These are phyloP conservation scores for Candida namnaoensis DNA, from an alignment of 805 yeast genomes.

Conservation along the genomic window DNA sequence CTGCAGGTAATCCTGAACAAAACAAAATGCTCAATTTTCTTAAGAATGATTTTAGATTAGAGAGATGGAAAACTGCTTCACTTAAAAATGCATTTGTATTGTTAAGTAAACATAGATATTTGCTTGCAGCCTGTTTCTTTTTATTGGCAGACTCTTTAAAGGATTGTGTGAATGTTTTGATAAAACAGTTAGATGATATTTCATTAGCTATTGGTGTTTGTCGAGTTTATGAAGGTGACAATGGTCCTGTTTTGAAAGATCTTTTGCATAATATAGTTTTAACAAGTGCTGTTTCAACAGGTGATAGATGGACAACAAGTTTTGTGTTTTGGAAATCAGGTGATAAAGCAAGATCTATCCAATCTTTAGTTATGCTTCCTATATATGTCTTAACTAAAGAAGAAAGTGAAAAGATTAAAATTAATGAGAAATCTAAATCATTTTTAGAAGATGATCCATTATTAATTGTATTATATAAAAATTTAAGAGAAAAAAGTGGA, in stretches of 20 bases:
- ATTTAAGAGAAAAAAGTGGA: slow-evolving; percentile 44
- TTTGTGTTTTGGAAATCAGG: slow-evolving; percentile 69
- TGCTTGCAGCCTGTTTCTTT: slow-evolving; percentile 87
- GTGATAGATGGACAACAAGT: slow-evolving; percentile 75
- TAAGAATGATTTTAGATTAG: slow-evolving; percentile 63
- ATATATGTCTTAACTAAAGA: slow-evolving; percentile 24
- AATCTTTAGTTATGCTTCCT: slow-evolving; percentile 56
- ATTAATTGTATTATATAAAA: slow-evolving; percentile 53
- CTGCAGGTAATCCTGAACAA: slow-evolving; percentile 70
- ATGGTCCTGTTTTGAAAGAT: slow-evolving; percentile 41
- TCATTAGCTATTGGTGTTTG: slow-evolving; percentile 77
- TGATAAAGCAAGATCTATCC: slow-evolving; percentile 43
- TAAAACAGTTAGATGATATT: slow-evolving; percentile 57
- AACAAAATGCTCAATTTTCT: slow-evolving; percentile 74
- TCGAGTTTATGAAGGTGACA: slow-evolving; percentile 61
- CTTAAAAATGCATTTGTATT: slow-evolving; percentile 87
- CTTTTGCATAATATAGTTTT: slow-evolving; percentile 43
- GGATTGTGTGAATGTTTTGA: slow-evolving; percentile 72
- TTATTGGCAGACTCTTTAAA: slow-evolving; percentile 64
- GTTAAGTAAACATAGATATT: slow-evolving; percentile 77
- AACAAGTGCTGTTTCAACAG: slow-evolving; percentile 47
- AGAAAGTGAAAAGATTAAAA: slow-evolving; percentile 12
- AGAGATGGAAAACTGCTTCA: slow-evolving; percentile 85
- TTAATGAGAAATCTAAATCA: slow-evolving; percentile 23
- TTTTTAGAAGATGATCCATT: slow-evolving; percentile 78